Conservation (phyloP, 2,329 filamentous ascomycete genomes). For the Monilinia polystroma region DNA sequence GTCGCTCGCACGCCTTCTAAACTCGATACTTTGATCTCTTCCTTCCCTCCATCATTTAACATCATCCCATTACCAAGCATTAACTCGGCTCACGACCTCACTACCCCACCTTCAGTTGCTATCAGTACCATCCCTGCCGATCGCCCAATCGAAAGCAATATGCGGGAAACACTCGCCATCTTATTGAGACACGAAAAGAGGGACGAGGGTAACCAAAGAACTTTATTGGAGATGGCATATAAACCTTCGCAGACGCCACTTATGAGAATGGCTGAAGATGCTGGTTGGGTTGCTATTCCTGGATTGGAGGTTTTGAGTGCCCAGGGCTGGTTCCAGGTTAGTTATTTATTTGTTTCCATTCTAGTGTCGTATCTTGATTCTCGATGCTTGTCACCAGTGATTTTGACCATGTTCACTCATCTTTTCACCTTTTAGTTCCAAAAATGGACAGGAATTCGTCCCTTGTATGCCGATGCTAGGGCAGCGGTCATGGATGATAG, state of each 20-base stretch:
- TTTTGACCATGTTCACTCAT: slow-evolving; percentile 27
- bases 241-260: slow-evolving; percentile 80
- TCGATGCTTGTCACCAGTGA: slow-evolving; percentile 24
- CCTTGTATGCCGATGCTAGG: slow-evolving; percentile 68
- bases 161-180: slow-evolving; percentile 63
- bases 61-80: slow-evolving; percentile 61
- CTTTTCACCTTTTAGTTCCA: slow-evolving; percentile 56
- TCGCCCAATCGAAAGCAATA: slow-evolving; percentile 70
- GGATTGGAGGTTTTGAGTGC: slow-evolving; percentile 86
- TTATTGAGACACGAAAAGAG: slow-evolving; percentile 47
- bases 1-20: slow-evolving; percentile 74
- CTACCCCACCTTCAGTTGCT: slow-evolving; percentile 64
- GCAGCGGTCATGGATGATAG: slow-evolving; percentile 50
- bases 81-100: slow-evolving; percentile 50
- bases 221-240: slow-evolving; percentile 95
- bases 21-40: slow-evolving; percentile 63
- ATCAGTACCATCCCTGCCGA: slow-evolving; percentile 92
- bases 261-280: slow-evolving; percentile 77
- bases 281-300: slow-evolving; percentile 79
- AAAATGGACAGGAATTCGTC: slow-evolving; percentile 79
- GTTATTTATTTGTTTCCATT: slow-evolving; percentile 35
- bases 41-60: slow-evolving; percentile 73
- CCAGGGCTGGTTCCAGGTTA: slow-evolving; percentile 84
- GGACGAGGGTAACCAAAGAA: slow-evolving; percentile 44
- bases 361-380: neutral